These are phyloP conservation scores for Chrysoporthe deuterocubensis DNA, from an alignment of 2,329 filamentous ascomycete species.

Conservation along the genomic window DNA sequence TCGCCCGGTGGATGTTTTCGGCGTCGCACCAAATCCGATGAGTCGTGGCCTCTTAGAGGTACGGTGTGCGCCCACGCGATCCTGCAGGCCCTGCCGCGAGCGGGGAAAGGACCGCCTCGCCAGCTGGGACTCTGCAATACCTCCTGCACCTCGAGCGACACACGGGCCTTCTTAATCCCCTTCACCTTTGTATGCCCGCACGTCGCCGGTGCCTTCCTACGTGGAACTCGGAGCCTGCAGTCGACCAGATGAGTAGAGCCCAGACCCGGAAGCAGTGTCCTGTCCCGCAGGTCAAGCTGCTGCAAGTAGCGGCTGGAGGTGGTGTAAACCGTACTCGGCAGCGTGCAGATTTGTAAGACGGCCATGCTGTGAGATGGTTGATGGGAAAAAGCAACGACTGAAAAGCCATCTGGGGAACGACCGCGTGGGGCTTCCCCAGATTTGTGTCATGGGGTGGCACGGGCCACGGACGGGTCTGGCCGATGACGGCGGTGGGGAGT, in stretches of 20 bases:
- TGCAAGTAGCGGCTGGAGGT: neutral
- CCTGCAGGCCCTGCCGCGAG: neutral
- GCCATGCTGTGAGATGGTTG: neutral
- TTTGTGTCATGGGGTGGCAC: neutral
- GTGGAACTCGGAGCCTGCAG: neutral
- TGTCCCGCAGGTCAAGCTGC: neutral
- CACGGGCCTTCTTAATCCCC: neutral
- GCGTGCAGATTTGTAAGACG: neutral
- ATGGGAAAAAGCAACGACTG: neutral
- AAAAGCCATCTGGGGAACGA: too few species aligned
- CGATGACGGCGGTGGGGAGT: neutral
- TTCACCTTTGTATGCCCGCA: neutral
- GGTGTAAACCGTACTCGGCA: neutral
- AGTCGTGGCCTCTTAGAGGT: neutral
- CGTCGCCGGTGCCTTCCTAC: neutral
- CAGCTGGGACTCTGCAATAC: neutral
- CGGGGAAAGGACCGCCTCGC: neutral
- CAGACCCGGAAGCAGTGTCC: neutral
- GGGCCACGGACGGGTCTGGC: neutral
- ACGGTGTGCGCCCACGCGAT: neutral
- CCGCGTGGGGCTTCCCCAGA: conserved; percentile 2
- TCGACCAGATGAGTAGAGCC: neutral
- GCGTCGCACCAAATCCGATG: neutral
- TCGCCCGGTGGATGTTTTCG: neutral
- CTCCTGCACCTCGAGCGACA: neutral